A percentile compares a stretch with the other conserved stretches of the same genome.
These are phyloP conservation scores for Arthrocladium fulminans DNA, from an alignment of 2,329 filamentous ascomycete species.

Conservation along the genomic window DNA sequence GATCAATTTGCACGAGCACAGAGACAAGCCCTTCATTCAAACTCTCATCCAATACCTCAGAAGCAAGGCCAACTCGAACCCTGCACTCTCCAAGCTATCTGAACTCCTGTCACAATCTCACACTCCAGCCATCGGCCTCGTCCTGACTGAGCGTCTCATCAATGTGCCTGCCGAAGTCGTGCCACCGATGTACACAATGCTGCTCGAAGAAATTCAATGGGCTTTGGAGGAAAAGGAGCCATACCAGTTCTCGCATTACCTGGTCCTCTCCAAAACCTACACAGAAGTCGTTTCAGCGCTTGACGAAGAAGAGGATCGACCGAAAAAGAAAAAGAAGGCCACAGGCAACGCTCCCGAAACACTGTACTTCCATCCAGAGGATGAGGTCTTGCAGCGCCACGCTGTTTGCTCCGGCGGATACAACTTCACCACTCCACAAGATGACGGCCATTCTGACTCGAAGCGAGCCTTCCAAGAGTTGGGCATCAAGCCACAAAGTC, in stretches of 20 bases:
- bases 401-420: slow-evolving; percentile 62
- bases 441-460: slow-evolving; percentile 75
- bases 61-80: slow-evolving; percentile 43
- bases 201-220: slow-evolving; percentile 80
- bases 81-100: slow-evolving; percentile 49
- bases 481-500: slow-evolving; percentile 75
- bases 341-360: slow-evolving; percentile 43
- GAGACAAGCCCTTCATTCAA: slow-evolving; percentile 61
- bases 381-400: slow-evolving; percentile 75
- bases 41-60: slow-evolving; percentile 64
- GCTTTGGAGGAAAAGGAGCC: slow-evolving; percentile 86
- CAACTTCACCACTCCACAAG: slow-evolving; percentile 67
- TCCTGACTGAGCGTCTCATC: slow-evolving; percentile 88
- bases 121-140: slow-evolving; percentile 62
- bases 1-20: slow-evolving; percentile 71
- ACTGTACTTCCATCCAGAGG: slow-evolving; percentile 94
- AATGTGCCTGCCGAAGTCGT: slow-evolving; percentile 93
- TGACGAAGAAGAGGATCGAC: slow-evolving; percentile 54
- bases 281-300: slow-evolving; percentile 74
- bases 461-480: slow-evolving; percentile 91
- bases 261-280: slow-evolving; percentile 88
- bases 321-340: slow-evolving; percentile 60
- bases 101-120: slow-evolving; percentile 48
- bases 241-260: slow-evolving; percentile 86
- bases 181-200: slow-evolving; percentile 90